phyloP scores from a whole-genome alignment of 148 eudicot species.

The Arbutus unedo region DNA sequence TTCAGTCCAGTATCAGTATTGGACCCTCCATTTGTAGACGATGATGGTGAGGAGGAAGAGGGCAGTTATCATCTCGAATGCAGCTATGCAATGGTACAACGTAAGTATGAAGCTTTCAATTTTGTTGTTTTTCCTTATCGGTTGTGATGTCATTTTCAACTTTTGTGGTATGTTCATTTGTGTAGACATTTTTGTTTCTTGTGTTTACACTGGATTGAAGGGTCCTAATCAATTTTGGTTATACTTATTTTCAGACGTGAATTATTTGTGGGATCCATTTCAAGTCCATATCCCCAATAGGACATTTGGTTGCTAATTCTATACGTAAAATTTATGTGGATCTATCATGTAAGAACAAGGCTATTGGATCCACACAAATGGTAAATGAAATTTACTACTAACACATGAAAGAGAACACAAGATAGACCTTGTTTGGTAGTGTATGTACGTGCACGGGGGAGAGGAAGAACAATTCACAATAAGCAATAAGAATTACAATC shows the following conservation, averaged over 20 bases:
- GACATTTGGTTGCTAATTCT: no score
- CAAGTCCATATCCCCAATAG: no score
- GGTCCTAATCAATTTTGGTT: not conserved
- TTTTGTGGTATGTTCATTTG: not conserved
- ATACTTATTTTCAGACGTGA: not conserved
- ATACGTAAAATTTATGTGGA: not conserved
- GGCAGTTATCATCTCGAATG: constrained; percentile 43
- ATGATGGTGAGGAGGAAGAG: constrained; percentile 31
- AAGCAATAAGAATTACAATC: not conserved
- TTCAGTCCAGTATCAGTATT: constrained; percentile 84
- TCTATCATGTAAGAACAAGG: not conserved
- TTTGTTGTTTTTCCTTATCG: not conserved
- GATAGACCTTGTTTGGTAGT: not conserved
- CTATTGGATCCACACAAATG: not conserved
- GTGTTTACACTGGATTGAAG: not conserved
- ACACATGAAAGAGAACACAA: not conserved
- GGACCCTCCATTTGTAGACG: constrained; percentile 75
- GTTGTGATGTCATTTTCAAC: constrained; percentile 26
- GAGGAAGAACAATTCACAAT: not conserved
- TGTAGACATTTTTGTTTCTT: not conserved
- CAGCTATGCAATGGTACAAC: constrained; percentile 67
- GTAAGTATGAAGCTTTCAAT: constrained; percentile 40
- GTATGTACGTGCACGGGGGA: not conserved
- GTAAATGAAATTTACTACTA: no score
- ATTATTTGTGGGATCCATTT: constrained; percentile 19